Evolutionary conservation across 2,329 filamentous ascomycete genomes (phyloP).

Genomic region (Aspergillus carbonarius): DNA sequence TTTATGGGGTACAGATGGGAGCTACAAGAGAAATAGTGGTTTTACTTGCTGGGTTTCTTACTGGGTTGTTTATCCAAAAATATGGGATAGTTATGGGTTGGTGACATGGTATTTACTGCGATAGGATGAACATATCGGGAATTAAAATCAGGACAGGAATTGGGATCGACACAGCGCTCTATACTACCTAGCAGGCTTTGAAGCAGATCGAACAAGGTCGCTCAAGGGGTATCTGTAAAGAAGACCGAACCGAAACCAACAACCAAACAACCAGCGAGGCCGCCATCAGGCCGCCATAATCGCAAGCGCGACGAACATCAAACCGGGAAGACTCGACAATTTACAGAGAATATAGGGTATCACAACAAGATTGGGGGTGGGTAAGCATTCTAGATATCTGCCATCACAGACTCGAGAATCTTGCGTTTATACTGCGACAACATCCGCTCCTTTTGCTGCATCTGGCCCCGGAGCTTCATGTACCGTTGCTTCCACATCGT

Average conservation of each 20-base stretch:
- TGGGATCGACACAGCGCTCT: neutral
- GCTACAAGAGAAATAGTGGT: too few species aligned
- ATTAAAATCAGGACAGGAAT: neutral
- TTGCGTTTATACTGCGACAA: conserved; percentile 43
- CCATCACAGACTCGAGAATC: conserved; percentile 46
- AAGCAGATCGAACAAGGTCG: conserved; percentile 5
- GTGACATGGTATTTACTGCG: neutral
- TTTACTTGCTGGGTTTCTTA: too few species aligned
- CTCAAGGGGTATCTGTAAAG: conserved; percentile 23
- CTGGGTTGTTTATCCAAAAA: neutral
- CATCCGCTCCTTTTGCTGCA: conserved; percentile 40
- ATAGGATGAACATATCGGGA: neutral
- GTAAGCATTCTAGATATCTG: conserved; percentile 31
- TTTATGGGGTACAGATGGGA: too few species aligned
- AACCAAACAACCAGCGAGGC: neutral
- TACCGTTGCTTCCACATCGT: conserved; percentile 43
- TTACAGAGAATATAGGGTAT: conserved; percentile 3
- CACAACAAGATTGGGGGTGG: neutral
- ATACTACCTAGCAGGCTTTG: neutral
- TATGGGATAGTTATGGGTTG: neutral
- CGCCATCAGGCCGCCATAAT: neutral
- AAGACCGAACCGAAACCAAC: conserved; percentile 6
- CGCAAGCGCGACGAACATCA: neutral
- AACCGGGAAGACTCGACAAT: neutral
- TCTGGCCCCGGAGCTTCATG: conserved; percentile 36